Base-by-base conservation (phyloP, 2,329 filamentous ascomycete genomes). In the Purpureocillium takamizusanense region DNA sequence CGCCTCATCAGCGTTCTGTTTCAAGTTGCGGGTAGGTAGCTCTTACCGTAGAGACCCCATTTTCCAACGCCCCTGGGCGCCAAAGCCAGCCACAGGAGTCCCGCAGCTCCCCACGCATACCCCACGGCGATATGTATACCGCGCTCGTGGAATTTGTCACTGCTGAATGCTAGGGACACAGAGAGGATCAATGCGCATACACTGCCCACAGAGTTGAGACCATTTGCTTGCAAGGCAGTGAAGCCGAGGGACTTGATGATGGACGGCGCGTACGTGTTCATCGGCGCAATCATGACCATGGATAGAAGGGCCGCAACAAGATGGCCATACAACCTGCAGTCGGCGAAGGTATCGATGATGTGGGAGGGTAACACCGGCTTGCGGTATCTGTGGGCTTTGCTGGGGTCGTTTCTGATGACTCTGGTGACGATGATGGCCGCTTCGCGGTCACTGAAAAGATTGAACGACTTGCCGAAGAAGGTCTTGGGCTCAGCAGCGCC, bases 241-340 rank as follows among this genome's bases (percentile, higher is more conserved):
- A 56, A 56, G 0, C 52, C 54, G 0, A 56, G 29, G 1, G 48
- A 50, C 36, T 55, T 54, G 40, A 56, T 56, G 12, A 56, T 55
- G 1, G 54, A 56, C 0, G 54, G 53, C 0, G 49, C 53, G 15
- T 56, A 56, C 0, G 52, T 55, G 21, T 56, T 56, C 46, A 56
- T 51, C 0, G 53, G 54, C 2, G 53, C 32, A 12, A 56, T 55
- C 54, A 56, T 56, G 11, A 55, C 41, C 54, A 56, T 56, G 7
- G 54, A 53, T 1, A 56, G 46, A 1, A 55, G 37, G 0, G 41
- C 54, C 0, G 47, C 49, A 2, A 51, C 39, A 0, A 56, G 46
- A 35, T 56, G 53, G 0, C 54, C 53, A 12, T 56, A 56, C 7
- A 55, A 4, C 15, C 52, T 40, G 52, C 54, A 56, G 33, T 56